phyloP scores from a whole-genome alignment of 1,284 basidiomycete genomes.

The Ustilago curta region DNA sequence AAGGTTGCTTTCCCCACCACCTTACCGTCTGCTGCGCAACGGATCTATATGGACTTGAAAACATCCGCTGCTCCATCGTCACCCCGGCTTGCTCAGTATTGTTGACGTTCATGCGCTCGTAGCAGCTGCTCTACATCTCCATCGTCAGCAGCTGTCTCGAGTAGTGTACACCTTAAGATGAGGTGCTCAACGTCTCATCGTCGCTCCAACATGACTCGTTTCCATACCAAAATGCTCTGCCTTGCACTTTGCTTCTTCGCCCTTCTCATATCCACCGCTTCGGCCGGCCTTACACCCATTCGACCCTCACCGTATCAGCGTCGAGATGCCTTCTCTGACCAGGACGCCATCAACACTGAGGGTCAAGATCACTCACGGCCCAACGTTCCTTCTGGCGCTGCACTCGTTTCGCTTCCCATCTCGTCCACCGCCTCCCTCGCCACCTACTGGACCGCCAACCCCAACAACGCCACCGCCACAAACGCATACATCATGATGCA shows the following conservation, averaged over 20 bases:
- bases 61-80: too few relatives aligned
- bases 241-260: conserved; percentile 19
- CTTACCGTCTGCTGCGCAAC: background rate
- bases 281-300: conserved; percentile 4
- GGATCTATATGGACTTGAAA: too few relatives aligned
- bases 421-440: conserved; percentile 27
- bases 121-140: background rate
- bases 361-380: conserved; percentile 49
- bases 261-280: background rate
- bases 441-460: conserved; percentile 53
- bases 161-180: background rate
- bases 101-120: background rate
- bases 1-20: background rate
- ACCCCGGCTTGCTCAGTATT: too few relatives aligned
- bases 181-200: background rate
- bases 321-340: conserved; percentile 44
- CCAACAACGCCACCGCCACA: conserved; percentile 44
- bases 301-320: background rate
- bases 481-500: conserved; percentile 67
- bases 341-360: conserved; percentile 37
- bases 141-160: background rate
- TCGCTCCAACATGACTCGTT: background rate
- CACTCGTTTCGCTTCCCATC: conserved; percentile 51
- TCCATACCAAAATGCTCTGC: conserved; percentile 14
- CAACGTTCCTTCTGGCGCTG: conserved; percentile 46